Evolutionary conservation across 2,329 filamentous ascomycete genomes (phyloP).

Genomic region (Arachnopeziza araneosa): DNA sequence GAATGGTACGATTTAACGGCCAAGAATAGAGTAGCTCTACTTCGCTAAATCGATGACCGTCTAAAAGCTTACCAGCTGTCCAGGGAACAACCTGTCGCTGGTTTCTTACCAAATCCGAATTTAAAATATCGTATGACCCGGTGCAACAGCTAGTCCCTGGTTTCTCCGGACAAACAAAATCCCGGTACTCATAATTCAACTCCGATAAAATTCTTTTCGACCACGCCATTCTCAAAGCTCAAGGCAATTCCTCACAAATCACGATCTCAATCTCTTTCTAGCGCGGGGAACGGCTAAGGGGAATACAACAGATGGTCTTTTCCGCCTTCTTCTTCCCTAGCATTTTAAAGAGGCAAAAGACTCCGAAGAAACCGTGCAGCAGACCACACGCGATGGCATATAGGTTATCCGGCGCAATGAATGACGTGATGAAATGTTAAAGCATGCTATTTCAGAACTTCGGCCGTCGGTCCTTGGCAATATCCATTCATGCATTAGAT

Average conservation of each 20-base stretch:
- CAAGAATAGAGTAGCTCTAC: slow-evolving; percentile 31
- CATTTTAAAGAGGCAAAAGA: slow-evolving; percentile 34
- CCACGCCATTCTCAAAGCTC: slow-evolving; percentile 18
- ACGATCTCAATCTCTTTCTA: slow-evolving; percentile 32
- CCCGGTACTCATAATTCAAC: slow-evolving; percentile 42
- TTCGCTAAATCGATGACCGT: slow-evolving; percentile 38
- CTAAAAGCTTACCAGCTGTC: slow-evolving; percentile 34
- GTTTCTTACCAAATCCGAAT: slow-evolving; percentile 33
- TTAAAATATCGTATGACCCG: slow-evolving; percentile 34
- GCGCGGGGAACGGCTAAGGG: slow-evolving; percentile 34
- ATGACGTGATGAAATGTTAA: slow-evolving; percentile 25
- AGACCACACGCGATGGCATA: slow-evolving; percentile 22
- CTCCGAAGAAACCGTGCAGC: slow-evolving; percentile 27
- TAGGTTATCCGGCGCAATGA: slow-evolving; percentile 19
- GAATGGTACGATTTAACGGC: slow-evolving; percentile 9
- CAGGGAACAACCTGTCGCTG: slow-evolving; percentile 37
- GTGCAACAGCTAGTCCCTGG: slow-evolving; percentile 27
- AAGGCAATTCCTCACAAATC: slow-evolving; percentile 15
- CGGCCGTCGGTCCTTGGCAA: slow-evolving; percentile 24
- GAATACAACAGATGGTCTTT: slow-evolving; percentile 42
- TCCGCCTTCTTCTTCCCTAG: slow-evolving; percentile 44
- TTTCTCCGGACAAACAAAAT: slow-evolving; percentile 44
- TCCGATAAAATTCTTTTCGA: slow-evolving; percentile 36
- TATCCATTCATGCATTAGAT: slow-evolving; percentile 28
- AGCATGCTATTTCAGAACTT: slow-evolving; percentile 26